Conservation (phyloP, 1,284 basidiomycete species). For the Rhizoctonia solani region DNA sequence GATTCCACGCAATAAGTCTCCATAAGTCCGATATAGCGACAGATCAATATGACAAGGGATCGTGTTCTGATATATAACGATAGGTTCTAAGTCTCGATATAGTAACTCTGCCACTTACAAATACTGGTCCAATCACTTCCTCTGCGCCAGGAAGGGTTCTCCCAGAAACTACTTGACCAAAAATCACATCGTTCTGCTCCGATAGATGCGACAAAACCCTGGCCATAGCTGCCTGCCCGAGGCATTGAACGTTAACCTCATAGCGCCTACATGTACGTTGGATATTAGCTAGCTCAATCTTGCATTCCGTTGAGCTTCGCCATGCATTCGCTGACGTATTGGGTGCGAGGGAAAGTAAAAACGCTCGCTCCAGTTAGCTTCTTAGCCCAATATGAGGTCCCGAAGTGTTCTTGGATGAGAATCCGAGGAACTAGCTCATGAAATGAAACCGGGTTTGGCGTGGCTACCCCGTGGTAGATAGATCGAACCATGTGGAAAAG, state of each 20-base stretch:
- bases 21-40: constrained; percentile 43
- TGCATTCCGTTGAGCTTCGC: constrained; percentile 6
- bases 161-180: constrained; percentile 57
- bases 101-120: constrained; percentile 47
- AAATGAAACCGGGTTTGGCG: constrained; percentile 45
- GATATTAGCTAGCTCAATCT: constrained; percentile 35
- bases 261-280: constrained; percentile 39
- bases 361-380: constrained; percentile 45
- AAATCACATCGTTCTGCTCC: constrained; percentile 50
- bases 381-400: constrained; percentile 51
- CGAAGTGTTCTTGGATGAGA: constrained; percentile 48
- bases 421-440: constrained; percentile 46
- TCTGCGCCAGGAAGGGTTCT: constrained; percentile 52
- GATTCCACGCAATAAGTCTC: constrained; percentile 48
- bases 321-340: constrained; percentile 23
- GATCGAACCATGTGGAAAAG: constrained; percentile 48
- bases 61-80: constrained; percentile 49
- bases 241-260: constrained; percentile 47
- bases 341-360: constrained; percentile 37
- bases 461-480: constrained; percentile 45
- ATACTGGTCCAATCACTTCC: constrained; percentile 54
- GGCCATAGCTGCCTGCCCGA: constrained; percentile 53
- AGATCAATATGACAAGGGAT: constrained; percentile 53
- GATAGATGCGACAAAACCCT: constrained; percentile 49
- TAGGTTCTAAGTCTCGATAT: neutral